Conservation (phyloP, 2,329 filamentous ascomycete genomes). For the Venturiaceae sp. region DNA sequence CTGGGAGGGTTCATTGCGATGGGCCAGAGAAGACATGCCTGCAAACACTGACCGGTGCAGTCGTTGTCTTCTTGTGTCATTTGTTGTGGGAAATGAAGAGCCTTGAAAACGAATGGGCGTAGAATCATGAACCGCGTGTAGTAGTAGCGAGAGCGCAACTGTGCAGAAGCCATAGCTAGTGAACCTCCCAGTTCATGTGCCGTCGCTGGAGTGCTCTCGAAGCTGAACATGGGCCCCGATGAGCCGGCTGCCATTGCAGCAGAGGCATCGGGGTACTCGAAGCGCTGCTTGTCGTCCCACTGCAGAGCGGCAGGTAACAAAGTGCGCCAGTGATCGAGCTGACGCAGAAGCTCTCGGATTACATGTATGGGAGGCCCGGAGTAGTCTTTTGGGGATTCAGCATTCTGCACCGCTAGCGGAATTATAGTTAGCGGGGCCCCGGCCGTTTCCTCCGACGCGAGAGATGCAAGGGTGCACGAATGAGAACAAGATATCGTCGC, state of each 20-base stretch:
- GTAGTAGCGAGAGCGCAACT: constrained; percentile 14
- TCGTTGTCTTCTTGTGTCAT: constrained; percentile 45
- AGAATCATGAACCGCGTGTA: constrained; percentile 13
- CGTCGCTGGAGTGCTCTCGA: background rate
- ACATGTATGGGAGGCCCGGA: constrained; percentile 29
- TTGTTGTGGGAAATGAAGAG: constrained; percentile 38
- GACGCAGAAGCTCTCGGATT: constrained; percentile 41
- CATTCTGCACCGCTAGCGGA: constrained; percentile 13
- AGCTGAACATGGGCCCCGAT: constrained; percentile 10
- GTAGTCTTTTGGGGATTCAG: constrained; percentile 21
- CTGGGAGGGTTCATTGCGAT: constrained; percentile 47
- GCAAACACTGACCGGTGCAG: constrained; percentile 47
- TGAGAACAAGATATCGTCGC: background rate
- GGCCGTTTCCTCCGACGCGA: background rate
- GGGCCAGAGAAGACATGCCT: constrained; percentile 50
- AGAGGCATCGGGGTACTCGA: constrained; percentile 22
- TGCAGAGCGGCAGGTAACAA: constrained; percentile 45
- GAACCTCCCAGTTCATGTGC: constrained; percentile 11
- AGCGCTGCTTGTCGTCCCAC: constrained; percentile 46
- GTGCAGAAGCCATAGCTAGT: constrained; percentile 9
- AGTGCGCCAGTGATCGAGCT: constrained; percentile 49
- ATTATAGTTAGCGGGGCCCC: background rate
- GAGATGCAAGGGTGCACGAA: background rate
- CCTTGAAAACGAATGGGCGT: constrained; percentile 14
- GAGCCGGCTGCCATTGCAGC: background rate